phyloP scores from a whole-genome alignment of 768 basidiomycete genomes.

The Phanerodontia chrysosporium region DNA sequence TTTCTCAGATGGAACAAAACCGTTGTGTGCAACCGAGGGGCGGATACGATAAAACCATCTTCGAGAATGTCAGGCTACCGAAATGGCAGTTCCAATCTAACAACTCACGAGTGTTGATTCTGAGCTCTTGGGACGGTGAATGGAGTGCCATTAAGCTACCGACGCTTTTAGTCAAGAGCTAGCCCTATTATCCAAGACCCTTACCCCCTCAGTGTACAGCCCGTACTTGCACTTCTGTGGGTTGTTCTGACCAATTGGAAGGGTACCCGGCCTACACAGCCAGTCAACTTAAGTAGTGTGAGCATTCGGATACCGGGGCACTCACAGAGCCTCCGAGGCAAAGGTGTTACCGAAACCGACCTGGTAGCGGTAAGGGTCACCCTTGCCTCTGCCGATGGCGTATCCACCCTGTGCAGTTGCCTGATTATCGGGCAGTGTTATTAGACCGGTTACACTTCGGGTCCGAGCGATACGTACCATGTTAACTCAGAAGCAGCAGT shows the following conservation, averaged over 20 bases:
- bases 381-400: slow-evolving; percentile 1
- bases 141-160: slow-evolving; percentile 55
- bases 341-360: slow-evolving; percentile 27
- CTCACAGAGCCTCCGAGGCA: slow-evolving; percentile 21
- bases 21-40: slow-evolving; percentile 63
- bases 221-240: slow-evolving; percentile 63
- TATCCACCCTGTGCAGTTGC: slow-evolving; percentile 10
- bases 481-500: background rate
- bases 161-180: background rate
- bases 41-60: slow-evolving; percentile 68
- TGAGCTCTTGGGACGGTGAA: slow-evolving; percentile 55
- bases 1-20: slow-evolving; percentile 45
- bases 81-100: background rate
- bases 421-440: background rate
- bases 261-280: slow-evolving; percentile 42
- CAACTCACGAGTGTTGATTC: slow-evolving; percentile 38
- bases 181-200: slow-evolving; percentile 14
- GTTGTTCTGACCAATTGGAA: slow-evolving; percentile 56
- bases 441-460: background rate
- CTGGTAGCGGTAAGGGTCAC: slow-evolving; percentile 26
- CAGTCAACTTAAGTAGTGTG: background rate
- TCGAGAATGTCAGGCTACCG: background rate
- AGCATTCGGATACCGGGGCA: background rate
- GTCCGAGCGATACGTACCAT: background rate
- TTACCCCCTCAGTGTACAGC: slow-evolving; percentile 55